A percentile compares a stretch with the other conserved stretches of the same genome.
Evolutionary conservation across 306 rosid genomes (phyloP).

Genomic region (Parietaria judaica): DNA sequence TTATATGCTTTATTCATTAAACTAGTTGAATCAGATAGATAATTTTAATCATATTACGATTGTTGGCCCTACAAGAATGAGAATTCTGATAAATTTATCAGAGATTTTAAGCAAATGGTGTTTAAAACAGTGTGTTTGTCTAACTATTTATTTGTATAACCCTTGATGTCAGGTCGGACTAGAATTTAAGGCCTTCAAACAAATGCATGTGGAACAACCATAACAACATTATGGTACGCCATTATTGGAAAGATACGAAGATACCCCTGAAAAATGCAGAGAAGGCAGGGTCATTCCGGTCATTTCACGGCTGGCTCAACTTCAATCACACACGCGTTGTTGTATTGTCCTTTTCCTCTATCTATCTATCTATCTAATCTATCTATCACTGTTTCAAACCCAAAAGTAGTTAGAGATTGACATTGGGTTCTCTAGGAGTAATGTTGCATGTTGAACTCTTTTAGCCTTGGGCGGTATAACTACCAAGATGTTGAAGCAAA

Average conservation of each 20-base stretch:
- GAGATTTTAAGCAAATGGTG: not conserved
- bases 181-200: not conserved
- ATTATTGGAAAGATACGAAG: not conserved
- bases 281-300: conserved; percentile 4
- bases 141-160: conserved; percentile 1
- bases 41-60: not conserved
- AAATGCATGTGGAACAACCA: conserved; percentile 6
- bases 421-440: too few species aligned
- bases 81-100: not conserved
- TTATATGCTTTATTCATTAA: not conserved
- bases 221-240: conserved; percentile 2
- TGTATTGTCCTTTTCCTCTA: not conserved
- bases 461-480: not conserved
- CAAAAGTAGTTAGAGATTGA: too few species aligned
- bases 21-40: not conserved
- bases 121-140: not conserved
- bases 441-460: not conserved
- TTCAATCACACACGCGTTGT: not conserved
- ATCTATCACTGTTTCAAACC: not conserved
- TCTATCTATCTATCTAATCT: not conserved
- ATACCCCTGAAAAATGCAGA: not conserved
- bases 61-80: not conserved
- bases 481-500: not conserved
- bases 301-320: not conserved
- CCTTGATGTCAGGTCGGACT: not conserved